Percentiles rank a stretch among this genome's conserved stretches.
phyloP scores from a whole-genome alignment of 257 asterid genomes.

The Agastache rugosa region DNA sequence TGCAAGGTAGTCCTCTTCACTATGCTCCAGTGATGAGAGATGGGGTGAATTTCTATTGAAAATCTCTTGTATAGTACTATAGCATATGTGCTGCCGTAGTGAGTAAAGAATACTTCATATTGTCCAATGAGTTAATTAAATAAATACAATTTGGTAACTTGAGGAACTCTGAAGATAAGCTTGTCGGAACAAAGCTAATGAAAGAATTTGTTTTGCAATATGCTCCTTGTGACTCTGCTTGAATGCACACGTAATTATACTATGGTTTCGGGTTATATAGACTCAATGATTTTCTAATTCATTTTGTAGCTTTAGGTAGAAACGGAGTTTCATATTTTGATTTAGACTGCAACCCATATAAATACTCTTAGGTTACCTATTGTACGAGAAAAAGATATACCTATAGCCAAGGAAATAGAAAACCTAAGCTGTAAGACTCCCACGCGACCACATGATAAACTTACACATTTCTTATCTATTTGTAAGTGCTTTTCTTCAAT shows the following conservation, averaged over 20 bases:
- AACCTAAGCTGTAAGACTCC: no score
- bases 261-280: background rate
- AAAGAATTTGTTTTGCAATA: constrained; percentile 1
- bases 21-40: background rate
- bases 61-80: background rate
- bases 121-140: background rate
- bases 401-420: no score
- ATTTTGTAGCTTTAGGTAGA: background rate
- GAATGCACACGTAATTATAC: background rate
- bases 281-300: background rate
- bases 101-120: background rate
- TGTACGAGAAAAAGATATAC: no score
- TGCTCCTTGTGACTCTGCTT: background rate
- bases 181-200: background rate
- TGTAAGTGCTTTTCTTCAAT: constrained; percentile 3
- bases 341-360: background rate
- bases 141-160: background rate
- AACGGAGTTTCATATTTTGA: background rate
- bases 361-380: background rate
- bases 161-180: background rate
- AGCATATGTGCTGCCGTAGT: background rate
- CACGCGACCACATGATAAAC: no score
- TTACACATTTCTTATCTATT: background rate
- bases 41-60: background rate
- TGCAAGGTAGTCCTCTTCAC: no score